Conservation (phyloP, 2,329 filamentous ascomycete species). For the Fusarium cyanostomum region DNA sequence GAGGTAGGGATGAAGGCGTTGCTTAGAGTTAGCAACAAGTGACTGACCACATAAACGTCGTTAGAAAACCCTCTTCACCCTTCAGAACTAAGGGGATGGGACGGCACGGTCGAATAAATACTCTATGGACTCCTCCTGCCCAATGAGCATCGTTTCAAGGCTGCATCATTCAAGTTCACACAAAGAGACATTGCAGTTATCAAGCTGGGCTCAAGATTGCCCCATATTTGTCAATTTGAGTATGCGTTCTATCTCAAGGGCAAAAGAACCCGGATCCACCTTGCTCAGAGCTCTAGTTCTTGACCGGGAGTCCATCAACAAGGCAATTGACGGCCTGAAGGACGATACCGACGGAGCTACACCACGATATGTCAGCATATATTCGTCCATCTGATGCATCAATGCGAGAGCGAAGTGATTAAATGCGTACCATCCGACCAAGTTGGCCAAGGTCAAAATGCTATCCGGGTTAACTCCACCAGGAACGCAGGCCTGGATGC, state of each 20-base stretch:
- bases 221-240: constrained; percentile 1
- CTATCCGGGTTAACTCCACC: neutral
- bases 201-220: no score
- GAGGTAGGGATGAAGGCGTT: neutral
- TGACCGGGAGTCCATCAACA: neutral
- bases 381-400: neutral
- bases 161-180: neutral
- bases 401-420: neutral
- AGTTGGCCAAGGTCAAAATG: neutral
- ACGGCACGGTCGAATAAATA: no score
- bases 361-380: neutral
- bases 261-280: neutral
- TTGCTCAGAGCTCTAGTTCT: neutral
- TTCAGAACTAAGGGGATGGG: neutral
- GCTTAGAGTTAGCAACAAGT: neutral
- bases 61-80: neutral
- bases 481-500: no score
- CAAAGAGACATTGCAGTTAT: neutral
- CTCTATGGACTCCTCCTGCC: no score
- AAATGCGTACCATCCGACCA: neutral
- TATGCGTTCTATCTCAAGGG: neutral
- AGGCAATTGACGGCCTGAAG: neutral
- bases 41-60: neutral
- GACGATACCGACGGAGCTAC: fast-evolving
- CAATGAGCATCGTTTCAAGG: neutral